These are phyloP conservation scores for Pseudocercospora vitis DNA, from an alignment of 2,329 filamentous ascomycete species.

Conservation along the genomic window DNA sequence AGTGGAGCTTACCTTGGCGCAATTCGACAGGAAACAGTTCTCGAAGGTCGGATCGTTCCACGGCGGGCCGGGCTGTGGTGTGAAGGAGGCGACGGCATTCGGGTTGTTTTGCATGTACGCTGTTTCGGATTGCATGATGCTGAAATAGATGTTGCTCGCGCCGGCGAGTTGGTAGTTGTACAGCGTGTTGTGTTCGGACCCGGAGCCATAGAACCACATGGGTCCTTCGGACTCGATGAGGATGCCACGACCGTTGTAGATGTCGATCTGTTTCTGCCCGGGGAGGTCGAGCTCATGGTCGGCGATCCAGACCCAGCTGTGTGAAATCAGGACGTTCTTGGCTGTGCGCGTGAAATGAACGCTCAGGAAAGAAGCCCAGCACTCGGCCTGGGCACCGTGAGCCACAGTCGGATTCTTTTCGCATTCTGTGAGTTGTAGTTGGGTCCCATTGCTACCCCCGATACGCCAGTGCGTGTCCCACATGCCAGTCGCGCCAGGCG, in stretches of 20 bases:
- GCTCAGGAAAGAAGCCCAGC: slow-evolving; percentile 66
- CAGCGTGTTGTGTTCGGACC: slow-evolving; percentile 59
- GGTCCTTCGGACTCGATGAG: slow-evolving; percentile 61
- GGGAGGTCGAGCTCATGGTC: slow-evolving; percentile 83
- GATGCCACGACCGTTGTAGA: slow-evolving; percentile 84
- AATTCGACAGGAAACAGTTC: slow-evolving; percentile 54
- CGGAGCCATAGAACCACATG: slow-evolving; percentile 64
- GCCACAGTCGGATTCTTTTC: slow-evolving; percentile 66
- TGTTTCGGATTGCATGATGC: slow-evolving; percentile 83
- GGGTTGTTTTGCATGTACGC: slow-evolving; percentile 84
- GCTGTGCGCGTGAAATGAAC: slow-evolving; percentile 53
- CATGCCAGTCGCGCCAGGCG: slow-evolving; percentile 70
- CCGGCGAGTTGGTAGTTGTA: slow-evolving; percentile 83
- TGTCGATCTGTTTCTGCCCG: slow-evolving; percentile 71
- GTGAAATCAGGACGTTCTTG: slow-evolving; percentile 73
- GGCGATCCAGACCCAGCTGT: slow-evolving; percentile 88
- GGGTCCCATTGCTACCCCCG: slow-evolving; percentile 44
- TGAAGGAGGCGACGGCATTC: slow-evolving; percentile 66
- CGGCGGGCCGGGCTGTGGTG: slow-evolving; percentile 48
- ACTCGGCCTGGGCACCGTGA: slow-evolving; percentile 52
- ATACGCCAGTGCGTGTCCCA: slow-evolving; percentile 95
- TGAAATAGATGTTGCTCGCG: slow-evolving; percentile 78
- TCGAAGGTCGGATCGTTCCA: slow-evolving; percentile 70
- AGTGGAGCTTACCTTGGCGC: slow-evolving; percentile 57
- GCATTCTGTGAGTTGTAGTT: slow-evolving; percentile 75